phyloP scores from a whole-genome alignment of 345 rosid species.

The Erysimum cheiranthoides region DNA sequence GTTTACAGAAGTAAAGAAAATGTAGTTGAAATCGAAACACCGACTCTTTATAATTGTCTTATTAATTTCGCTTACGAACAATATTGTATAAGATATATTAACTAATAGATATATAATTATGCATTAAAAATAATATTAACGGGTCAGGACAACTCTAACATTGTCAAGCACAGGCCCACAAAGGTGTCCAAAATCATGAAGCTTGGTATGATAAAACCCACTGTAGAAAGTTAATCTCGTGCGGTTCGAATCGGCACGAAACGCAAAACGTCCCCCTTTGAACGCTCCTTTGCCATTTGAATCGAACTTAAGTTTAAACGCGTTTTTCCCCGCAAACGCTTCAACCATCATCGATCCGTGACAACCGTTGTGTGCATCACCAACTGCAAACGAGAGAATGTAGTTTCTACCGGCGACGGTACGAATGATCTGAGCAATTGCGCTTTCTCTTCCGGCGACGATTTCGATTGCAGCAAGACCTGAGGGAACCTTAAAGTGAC shows the following conservation, averaged over 20 bases:
- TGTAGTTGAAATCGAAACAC: not conserved
- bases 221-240: constrained; percentile 80
- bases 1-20: constrained; percentile 5
- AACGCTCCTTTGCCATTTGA: constrained; percentile 65
- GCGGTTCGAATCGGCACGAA: constrained; percentile 54
- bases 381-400: constrained; percentile 60
- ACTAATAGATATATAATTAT: not conserved
- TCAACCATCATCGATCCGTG: constrained; percentile 86
- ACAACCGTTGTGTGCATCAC: constrained; percentile 81
- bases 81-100: not conserved
- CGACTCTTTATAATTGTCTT: constrained; percentile 10
- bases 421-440: constrained; percentile 76
- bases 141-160: constrained; percentile 53
- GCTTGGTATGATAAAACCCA: constrained; percentile 72
- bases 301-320: constrained; percentile 50
- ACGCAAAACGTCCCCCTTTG: constrained; percentile 54
- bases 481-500: constrained; percentile 70
- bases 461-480: constrained; percentile 68
- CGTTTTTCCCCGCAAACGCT: constrained; percentile 62
- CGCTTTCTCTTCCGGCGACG: constrained; percentile 86
- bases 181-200: constrained; percentile 73
- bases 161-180: constrained; percentile 90
- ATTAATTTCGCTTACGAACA: not conserved
- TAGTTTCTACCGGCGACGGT: constrained; percentile 57
- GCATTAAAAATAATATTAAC: not conserved